A percentile compares a stretch with the other conserved stretches of the same genome.
phyloP scores from a whole-genome alignment of 495 filamentous ascomycete species.

The Schizothecium vesticola region DNA sequence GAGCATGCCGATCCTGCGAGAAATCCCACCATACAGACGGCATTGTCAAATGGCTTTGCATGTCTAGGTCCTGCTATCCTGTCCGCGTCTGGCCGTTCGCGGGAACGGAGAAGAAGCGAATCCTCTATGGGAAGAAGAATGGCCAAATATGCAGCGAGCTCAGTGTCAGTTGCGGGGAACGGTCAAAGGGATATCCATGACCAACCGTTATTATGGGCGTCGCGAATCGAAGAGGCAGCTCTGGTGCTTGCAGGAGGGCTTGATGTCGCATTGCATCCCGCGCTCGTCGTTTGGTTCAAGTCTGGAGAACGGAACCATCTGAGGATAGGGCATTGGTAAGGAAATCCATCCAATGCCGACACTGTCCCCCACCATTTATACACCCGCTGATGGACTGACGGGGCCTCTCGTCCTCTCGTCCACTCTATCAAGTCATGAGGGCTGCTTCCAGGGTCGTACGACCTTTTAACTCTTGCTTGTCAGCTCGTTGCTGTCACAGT shows the following conservation, averaged over 20 bases:
- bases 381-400: neutral
- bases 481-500: neutral
- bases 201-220: neutral
- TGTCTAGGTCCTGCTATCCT: neutral
- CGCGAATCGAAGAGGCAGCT: slow-evolving; percentile 10
- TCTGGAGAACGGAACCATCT: neutral
- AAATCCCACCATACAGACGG: slow-evolving; percentile 4
- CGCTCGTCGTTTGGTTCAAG: neutral
- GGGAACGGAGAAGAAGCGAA: neutral
- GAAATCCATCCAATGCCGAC: neutral
- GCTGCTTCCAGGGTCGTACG: neutral
- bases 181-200: neutral
- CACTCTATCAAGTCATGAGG: neutral
- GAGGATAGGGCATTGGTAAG: neutral
- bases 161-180: neutral
- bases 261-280: slow-evolving; percentile 10
- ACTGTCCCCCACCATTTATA: neutral
- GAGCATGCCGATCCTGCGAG: slow-evolving; percentile 4
- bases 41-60: neutral
- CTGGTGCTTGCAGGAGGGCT: neutral
- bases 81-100: neutral
- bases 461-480: neutral
- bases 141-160: neutral
- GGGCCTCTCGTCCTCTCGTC: neutral
- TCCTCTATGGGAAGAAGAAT: neutral